Evolutionary conservation across 2,329 filamentous ascomycete species (phyloP).

Genomic region (Coleophoma eucalyptorum): DNA sequence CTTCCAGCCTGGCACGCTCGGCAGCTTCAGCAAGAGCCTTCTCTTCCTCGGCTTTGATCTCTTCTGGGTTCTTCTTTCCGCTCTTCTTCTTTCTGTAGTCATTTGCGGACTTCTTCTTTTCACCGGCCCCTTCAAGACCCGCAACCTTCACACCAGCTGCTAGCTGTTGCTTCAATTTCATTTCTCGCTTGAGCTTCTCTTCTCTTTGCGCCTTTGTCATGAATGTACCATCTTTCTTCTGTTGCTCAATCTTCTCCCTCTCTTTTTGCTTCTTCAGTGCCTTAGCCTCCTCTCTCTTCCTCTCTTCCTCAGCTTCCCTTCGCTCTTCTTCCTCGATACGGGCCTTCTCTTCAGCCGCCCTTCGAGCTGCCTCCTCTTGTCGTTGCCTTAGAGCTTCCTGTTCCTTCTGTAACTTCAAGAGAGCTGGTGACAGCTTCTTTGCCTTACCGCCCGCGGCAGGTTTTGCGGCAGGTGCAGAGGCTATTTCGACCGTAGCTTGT

Average conservation of each 20-base stretch:
- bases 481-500: conserved; percentile 43
- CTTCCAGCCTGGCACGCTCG: conserved; percentile 65
- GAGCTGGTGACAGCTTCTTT: conserved; percentile 81
- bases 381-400: conserved; percentile 70
- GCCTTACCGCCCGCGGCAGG: conserved; percentile 62
- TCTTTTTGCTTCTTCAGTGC: conserved; percentile 80
- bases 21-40: conserved; percentile 74
- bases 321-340: conserved; percentile 63
- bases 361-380: conserved; percentile 59
- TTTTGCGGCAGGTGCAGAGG: conserved; percentile 34
- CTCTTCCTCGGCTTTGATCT: conserved; percentile 67
- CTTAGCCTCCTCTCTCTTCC: conserved; percentile 69
- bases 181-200: conserved; percentile 73
- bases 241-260: conserved; percentile 80
- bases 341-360: conserved; percentile 60
- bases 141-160: conserved; percentile 73
- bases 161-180: conserved; percentile 81
- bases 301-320: conserved; percentile 61
- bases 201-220: conserved; percentile 83
- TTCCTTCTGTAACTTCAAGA: conserved; percentile 73
- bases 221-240: conserved; percentile 85
- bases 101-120: conserved; percentile 69
- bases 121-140: conserved; percentile 47
- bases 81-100: conserved; percentile 77
- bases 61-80: conserved; percentile 39